Evolutionary conservation across 352 stramenopile species (phyloP).

Genomic region (Pythium monospermum): DNA sequence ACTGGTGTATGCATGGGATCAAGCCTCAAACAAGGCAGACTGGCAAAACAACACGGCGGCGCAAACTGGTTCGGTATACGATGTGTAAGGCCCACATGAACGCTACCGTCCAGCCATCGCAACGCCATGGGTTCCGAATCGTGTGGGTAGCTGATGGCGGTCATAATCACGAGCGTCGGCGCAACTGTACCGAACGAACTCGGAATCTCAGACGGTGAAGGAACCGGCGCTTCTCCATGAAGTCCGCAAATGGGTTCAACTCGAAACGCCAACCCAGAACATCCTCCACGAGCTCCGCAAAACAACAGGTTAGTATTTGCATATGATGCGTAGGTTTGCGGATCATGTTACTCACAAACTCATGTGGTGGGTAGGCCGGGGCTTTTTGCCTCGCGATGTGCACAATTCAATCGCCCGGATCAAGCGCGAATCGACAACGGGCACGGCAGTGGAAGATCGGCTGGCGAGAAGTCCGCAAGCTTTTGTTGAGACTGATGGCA

Average conservation of each 20-base stretch:
- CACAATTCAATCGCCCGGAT: background rate
- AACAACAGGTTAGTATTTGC: background rate
- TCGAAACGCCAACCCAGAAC: background rate
- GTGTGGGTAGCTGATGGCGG: background rate
- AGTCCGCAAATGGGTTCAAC: background rate
- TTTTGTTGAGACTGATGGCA: background rate
- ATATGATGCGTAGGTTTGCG: background rate
- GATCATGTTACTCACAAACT: too few species aligned
- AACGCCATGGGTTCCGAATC: background rate
- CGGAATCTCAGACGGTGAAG: background rate
- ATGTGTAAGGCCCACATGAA: background rate
- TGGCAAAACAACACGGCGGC: background rate
- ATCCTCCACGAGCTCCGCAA: background rate
- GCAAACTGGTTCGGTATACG: background rate
- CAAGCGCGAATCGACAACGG: background rate
- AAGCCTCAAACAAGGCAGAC: background rate
- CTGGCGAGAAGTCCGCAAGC: background rate
- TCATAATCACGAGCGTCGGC: background rate
- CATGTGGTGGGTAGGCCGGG: background rate
- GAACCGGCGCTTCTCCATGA: background rate
- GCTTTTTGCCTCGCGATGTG: background rate
- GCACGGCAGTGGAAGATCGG: slow-evolving; percentile 2
- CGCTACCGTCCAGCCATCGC: background rate
- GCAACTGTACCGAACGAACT: background rate
- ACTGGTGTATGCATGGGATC: background rate